Evolutionary conservation across 176 grass and related monocot genomes (phyloP).

Genomic region (Poa annua): DNA sequence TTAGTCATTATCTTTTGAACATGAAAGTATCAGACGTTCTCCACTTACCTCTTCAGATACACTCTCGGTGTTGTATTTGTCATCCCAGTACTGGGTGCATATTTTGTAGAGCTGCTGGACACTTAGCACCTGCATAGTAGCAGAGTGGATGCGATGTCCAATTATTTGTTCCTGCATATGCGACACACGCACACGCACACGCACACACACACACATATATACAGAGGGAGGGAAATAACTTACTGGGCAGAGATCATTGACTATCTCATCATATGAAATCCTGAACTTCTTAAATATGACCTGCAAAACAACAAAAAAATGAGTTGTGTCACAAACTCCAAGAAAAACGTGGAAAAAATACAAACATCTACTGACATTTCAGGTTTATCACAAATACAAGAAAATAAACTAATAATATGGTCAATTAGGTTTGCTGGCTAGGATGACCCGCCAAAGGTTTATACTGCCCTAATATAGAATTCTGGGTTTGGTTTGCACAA

Average conservation of each 20-base stretch:
- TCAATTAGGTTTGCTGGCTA: not conserved
- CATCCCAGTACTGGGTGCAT: constrained; percentile 96
- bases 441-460: not conserved
- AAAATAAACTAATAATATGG: constrained; percentile 8
- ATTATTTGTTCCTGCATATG: not conserved
- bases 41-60: constrained; percentile 77
- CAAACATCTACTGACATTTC: constrained; percentile 20
- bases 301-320: constrained; percentile 54
- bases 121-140: constrained; percentile 72
- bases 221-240: not conserved
- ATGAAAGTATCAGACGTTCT: not conserved
- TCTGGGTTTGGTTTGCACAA: constrained; percentile 17
- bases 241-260: constrained; percentile 85
- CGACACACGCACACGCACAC: no score
- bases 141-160: constrained; percentile 23
- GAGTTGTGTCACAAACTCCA: constrained; percentile 38
- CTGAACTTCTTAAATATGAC: constrained; percentile 96
- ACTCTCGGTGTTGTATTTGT: constrained; percentile 92
- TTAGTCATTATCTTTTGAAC: constrained; percentile 14
- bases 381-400: constrained; percentile 14
- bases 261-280: constrained; percentile 89
- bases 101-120: constrained; percentile 95
- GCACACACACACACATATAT: not conserved
- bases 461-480: not conserved
- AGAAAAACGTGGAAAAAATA: constrained; percentile 10